Evolutionary conservation across 176 grass and related monocot genomes (phyloP).

Genomic region (Rhynchospora tenuis): DNA sequence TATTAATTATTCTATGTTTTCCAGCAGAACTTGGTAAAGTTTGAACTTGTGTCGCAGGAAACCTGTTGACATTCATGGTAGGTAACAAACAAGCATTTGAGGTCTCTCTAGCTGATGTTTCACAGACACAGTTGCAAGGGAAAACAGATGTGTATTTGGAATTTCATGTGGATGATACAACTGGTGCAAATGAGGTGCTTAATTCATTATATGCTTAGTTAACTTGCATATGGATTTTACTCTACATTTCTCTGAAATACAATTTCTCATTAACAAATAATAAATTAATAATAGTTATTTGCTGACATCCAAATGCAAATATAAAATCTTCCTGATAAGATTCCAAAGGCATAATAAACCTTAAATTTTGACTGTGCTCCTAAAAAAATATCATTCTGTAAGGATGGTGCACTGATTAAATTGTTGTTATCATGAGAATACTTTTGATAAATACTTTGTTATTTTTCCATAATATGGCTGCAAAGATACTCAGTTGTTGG

Average conservation of each 20-base stretch:
- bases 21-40: neutral
- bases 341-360: neutral
- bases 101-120: conserved; percentile 87
- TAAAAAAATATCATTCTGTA: neutral
- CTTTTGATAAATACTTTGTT: neutral
- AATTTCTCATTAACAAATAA: neutral
- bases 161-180: conserved; percentile 98
- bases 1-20: neutral
- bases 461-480: neutral
- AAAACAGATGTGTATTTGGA: conserved; percentile 93
- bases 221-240: neutral
- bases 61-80: conserved; percentile 79
- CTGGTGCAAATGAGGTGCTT: conserved; percentile 75
- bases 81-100: conserved; percentile 88
- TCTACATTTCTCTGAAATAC: neutral
- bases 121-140: conserved; percentile 84
- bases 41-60: conserved; percentile 48
- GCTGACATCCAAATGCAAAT: neutral
- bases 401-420: neutral
- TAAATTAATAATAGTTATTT: neutral
- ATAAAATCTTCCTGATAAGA: neutral
- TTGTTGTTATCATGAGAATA: neutral
- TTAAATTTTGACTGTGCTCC: neutral
- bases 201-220: conserved; percentile 12
- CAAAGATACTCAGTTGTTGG: neutral